Percentiles rank a stretch among this genome's conserved stretches.
Conservation (phyloP, 1,139 yeast genomes). For the Lodderomyces pseudojiufengensis region DNA sequence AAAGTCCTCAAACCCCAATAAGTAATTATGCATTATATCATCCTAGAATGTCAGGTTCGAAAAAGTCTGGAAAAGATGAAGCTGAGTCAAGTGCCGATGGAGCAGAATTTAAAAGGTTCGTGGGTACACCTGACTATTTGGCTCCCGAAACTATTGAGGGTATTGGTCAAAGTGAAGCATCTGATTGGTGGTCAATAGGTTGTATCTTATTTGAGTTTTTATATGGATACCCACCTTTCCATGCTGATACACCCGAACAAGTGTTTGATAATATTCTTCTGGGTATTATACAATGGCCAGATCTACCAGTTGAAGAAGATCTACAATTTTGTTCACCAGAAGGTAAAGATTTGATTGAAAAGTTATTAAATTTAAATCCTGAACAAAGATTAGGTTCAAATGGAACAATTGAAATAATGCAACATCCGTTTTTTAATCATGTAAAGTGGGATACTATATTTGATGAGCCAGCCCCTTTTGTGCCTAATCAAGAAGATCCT, state of each 20-base stretch:
- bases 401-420: conserved; percentile 76
- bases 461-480: conserved; percentile 75
- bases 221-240: conserved; percentile 95
- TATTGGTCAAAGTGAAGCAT: conserved; percentile 74
- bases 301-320: conserved; percentile 55
- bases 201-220: conserved; percentile 90
- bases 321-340: conserved; percentile 53
- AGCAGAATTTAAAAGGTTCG: conserved; percentile 51
- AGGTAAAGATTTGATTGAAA: conserved; percentile 71
- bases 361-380: conserved; percentile 62
- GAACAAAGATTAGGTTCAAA: conserved; percentile 64
- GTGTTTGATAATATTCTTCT: conserved; percentile 79
- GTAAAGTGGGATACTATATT: conserved; percentile 76
- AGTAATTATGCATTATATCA: conserved; percentile 65
- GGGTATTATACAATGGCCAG: conserved; percentile 84
- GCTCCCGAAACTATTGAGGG: conserved; percentile 96
- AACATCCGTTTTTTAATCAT: conserved; percentile 70
- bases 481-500: conserved; percentile 76
- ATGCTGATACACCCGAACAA: conserved; percentile 71
- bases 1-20: conserved; percentile 19
- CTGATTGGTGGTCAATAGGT: conserved; percentile 99
- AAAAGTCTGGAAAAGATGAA: conserved; percentile 27
- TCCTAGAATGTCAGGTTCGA: conserved; percentile 53
- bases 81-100: conserved; percentile 22
- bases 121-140: conserved; percentile 96